Base-by-base conservation (phyloP, 495 filamentous ascomycete species). In the Penicillium paxilli region DNA sequence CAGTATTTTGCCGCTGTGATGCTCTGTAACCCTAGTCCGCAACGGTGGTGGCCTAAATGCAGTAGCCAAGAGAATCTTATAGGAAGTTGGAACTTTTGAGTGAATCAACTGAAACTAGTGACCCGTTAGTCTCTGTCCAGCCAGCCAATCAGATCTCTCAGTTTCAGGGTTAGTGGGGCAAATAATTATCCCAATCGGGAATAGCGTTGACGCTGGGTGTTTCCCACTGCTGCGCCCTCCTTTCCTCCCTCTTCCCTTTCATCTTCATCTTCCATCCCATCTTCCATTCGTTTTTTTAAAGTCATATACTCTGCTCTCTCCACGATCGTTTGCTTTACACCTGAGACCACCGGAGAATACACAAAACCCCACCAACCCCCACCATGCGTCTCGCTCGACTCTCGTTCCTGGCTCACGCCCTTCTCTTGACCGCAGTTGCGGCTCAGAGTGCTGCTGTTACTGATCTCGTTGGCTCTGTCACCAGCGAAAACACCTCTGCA, bases 381-480 rank as follows among this genome's bases (percentile, higher is more conserved):
- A 69, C 48, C 59, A 76, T 76, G 73, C 71, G 73, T 56, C 60
- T 68, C 50, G 57, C 65, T 52, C 56, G 60, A 51, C 63, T 74
- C 47, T 69, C 71, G 47, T 65, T 74, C 51, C 41, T 74, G 50
- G 48, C 68, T 23, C 71, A 73, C 50, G 68, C 70, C 44, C 64
- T 76, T 55, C 60, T 76, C 28, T 58, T 72, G 68, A 66, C 71
- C 33, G 65, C 67, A 2, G 64, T 60, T 38, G 68, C 71, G 38
- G 71, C 67, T 32, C 71, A 75, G 64, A 71, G 64, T 50, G 48
- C 55, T 10, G 65, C 55, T 22, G 49, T 60, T 38, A 57, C 55
- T 16, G 59, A 63, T 30, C 46, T 61, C 37, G 53, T 67, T 9
- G 48, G 54, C 14, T 58, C 58, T 54, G 16, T 67, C 44, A 64